A percentile compares a stretch with the other conserved stretches of the same genome.
phyloP scores from a whole-genome alignment of 805 yeast genomes.

The Candida golubevii region DNA sequence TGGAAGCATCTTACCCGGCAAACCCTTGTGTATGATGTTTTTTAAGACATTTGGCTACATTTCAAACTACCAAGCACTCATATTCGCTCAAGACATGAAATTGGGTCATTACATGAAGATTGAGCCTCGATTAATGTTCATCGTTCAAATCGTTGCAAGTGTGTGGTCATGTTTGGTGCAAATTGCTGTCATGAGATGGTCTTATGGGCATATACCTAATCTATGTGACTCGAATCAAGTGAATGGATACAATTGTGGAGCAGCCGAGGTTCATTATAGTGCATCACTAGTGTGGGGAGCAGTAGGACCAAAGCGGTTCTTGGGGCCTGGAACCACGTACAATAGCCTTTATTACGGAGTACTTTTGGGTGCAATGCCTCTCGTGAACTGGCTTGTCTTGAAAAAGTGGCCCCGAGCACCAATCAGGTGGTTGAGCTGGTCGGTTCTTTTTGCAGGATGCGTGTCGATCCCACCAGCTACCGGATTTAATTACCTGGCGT shows the following conservation, averaged over 20 bases:
- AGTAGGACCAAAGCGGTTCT: constrained; percentile 22
- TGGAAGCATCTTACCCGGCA: constrained; percentile 18
- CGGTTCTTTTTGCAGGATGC: constrained; percentile 5
- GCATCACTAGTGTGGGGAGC: constrained; percentile 38
- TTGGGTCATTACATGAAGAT: constrained; percentile 21
- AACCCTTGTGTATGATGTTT: constrained; percentile 19
- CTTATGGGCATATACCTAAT: constrained; percentile 18
- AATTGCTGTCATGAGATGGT: constrained; percentile 24
- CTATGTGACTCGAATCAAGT: constrained; percentile 14
- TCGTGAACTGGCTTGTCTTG: constrained; percentile 5
- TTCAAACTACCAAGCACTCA: constrained; percentile 19
- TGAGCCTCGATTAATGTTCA: constrained; percentile 18
- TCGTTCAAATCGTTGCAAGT: constrained; percentile 18
- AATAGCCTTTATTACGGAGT: constrained; percentile 13
- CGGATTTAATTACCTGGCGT: constrained; percentile 9
- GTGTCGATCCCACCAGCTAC: constrained; percentile 8
- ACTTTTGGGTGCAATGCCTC: constrained; percentile 10
- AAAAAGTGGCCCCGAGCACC: constrained; percentile 6
- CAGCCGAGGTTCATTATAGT: constrained; percentile 18
- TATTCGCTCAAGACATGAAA: constrained; percentile 17
- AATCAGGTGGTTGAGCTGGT: constrained; percentile 7
- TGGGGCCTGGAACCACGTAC: constrained; percentile 22
- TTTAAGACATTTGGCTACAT: constrained; percentile 19
- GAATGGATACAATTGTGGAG: constrained; percentile 19
- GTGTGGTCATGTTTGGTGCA: constrained; percentile 20